Percentiles rank a stretch among this genome's conserved stretches.
These are phyloP conservation scores for Hanseniaspora lachancei DNA, from an alignment of 805 yeast genomes.

Conservation along the genomic window DNA sequence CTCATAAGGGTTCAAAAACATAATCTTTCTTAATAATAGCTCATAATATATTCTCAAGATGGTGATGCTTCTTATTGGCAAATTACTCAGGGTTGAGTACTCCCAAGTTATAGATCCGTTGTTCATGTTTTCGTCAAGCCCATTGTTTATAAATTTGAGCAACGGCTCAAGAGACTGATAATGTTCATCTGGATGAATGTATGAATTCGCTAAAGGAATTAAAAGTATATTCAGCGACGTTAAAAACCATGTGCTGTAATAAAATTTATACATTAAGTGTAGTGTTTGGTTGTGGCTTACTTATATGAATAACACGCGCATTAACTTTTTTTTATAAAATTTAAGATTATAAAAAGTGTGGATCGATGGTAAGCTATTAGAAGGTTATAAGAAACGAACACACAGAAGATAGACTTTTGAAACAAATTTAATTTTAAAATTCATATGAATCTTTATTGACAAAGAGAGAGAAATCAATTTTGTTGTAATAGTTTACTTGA, in stretches of 20 bases:
- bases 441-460: too few relatives aligned
- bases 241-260: neutral
- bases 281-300: neutral
- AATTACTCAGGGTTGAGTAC: constrained; percentile 20
- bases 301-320: neutral
- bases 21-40: neutral
- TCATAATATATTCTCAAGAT: neutral
- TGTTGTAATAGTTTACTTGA: too few relatives aligned
- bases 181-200: constrained; percentile 96
- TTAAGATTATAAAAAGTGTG: too few relatives aligned
- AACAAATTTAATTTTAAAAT: too few relatives aligned
- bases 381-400: too few relatives aligned
- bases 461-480: too few relatives aligned
- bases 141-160: constrained; percentile 16
- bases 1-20: neutral
- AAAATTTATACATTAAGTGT: neutral
- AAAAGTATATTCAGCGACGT: neutral
- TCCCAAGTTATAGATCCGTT: constrained; percentile 12
- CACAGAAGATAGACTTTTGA: too few relatives aligned
- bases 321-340: neutral
- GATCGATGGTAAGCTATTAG: too few relatives aligned
- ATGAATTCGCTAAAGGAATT: constrained; percentile 21
- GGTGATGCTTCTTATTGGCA: constrained; percentile 4
- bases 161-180: constrained; percentile 79
- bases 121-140: constrained; percentile 4